Evolutionary conservation across 208 protist species (phyloP), one percentile per base, ranked within the genome.

Genomic region (Leishmania braziliensis): DNA sequence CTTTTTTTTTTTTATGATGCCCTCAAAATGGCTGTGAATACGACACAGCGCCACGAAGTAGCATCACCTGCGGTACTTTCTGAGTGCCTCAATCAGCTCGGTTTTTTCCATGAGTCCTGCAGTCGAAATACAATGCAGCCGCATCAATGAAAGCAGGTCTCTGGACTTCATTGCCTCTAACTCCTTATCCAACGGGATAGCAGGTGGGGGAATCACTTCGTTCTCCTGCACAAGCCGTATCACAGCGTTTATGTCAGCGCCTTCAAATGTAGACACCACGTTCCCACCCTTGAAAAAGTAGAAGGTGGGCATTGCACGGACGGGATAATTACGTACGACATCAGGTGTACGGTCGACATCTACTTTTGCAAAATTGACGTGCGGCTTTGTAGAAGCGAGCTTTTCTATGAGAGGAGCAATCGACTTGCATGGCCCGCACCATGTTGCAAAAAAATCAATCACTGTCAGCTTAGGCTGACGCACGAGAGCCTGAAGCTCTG

Each of bases 391-490:
- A 4, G 73, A 33, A 48, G 91, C 88, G 6, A 96, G 81, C 0
- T 80, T 70, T n/a, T 94, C 89, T 9, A 96, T 72, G 5, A 86
- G 82, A 2, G 92, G 92, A 1, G 90, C 84, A 68, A 95, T 93
- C 2, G 23, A 71, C 60, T 91, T 69, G 81, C 92, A 96, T 16
- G 92, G 91, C 5, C 89, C 88, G 74, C 91, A 95, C 92, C 91
- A 96, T 3, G 88, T 87, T 36, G 91, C 91, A 80, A 91, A 93
- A 79, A 96, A 96, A 79, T 95, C 90, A 50, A 95, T 91, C 12
- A 96, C 92, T 5, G 90, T 93, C n/a, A 94, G 78, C 29, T 87
- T 88, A 1, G 88, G 84, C 54, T 91, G 80, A 51, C 69, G 39
- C 16, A 91, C 69, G n/a, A 94, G 65, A 39, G 60, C 68, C 58